phyloP scores from a whole-genome alignment of 192 early-diverging fungal species.

The Mortierella antarctica region DNA sequence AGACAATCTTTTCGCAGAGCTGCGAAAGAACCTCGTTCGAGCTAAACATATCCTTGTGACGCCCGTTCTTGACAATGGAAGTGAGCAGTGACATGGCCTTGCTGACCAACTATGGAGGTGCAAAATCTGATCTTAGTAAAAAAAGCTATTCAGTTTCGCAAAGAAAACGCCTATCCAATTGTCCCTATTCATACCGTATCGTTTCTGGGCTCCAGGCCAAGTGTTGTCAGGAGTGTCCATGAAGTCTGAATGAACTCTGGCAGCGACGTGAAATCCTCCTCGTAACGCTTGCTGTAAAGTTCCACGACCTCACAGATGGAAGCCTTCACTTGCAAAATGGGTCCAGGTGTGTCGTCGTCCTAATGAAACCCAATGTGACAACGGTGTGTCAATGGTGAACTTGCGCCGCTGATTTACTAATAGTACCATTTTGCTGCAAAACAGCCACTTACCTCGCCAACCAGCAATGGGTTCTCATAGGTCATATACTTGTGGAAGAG shows the following conservation, averaged over 20 bases:
- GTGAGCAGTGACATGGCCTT: slow-evolving; percentile 92
- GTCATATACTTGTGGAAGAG: slow-evolving; percentile 90
- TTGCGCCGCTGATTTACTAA: neutral
- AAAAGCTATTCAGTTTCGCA: neutral
- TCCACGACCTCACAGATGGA: slow-evolving; percentile 94
- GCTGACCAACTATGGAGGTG: slow-evolving; percentile 75
- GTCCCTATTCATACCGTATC: slow-evolving; percentile 70
- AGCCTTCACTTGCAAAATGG: slow-evolving; percentile 89
- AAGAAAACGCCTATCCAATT: neutral
- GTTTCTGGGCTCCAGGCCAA: slow-evolving; percentile 77
- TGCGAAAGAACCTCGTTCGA: slow-evolving; percentile 73
- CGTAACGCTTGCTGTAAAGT: slow-evolving; percentile 90
- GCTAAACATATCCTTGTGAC: slow-evolving; percentile 81
- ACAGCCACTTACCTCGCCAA: slow-evolving; percentile 61
- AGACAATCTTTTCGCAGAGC: slow-evolving; percentile 90
- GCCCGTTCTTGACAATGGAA: slow-evolving; percentile 81
- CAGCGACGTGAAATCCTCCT: slow-evolving; percentile 87
- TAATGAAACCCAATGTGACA: slow-evolving; percentile 27
- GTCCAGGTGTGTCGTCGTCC: slow-evolving; percentile 88
- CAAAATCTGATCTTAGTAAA: neutral
- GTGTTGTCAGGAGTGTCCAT: slow-evolving; percentile 87
- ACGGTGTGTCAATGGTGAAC: neutral
- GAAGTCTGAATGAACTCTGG: slow-evolving; percentile 88
- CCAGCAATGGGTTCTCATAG: slow-evolving; percentile 81
- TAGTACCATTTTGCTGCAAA: neutral